phyloP scores from a whole-genome alignment of 2,329 filamentous ascomycete species.

The Clonostachys rhizophaga region DNA sequence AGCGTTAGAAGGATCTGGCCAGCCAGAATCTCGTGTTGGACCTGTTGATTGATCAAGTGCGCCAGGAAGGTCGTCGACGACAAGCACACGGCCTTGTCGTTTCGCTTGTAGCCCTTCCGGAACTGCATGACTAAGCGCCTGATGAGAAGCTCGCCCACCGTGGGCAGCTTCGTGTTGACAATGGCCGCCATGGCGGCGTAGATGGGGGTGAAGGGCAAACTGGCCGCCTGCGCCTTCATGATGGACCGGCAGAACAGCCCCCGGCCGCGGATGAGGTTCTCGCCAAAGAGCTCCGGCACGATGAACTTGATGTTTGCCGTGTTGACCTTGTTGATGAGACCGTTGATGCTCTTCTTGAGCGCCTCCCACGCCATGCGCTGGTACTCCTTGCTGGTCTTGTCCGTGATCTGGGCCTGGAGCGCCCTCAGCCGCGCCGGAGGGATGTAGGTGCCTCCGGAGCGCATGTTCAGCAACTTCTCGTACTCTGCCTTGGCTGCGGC shows the following conservation, averaged over 20 bases:
- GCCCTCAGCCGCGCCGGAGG: conserved; percentile 86
- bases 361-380: conserved; percentile 99
- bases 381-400: conserved; percentile 94
- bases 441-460: conserved; percentile 94
- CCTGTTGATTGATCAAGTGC: conserved; percentile 93
- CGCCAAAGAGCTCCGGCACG: conserved; percentile 89
- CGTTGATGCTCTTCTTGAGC: conserved; percentile 97
- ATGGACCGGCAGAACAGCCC: conserved; percentile 93
- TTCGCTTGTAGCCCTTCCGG: conserved; percentile 90
- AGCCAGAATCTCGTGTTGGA: conserved; percentile 88
- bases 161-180: conserved; percentile 94
- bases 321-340: conserved; percentile 98
- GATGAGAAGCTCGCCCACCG: conserved; percentile 87
- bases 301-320: conserved; percentile 97
- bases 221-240: conserved; percentile 97
- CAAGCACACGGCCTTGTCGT: conserved; percentile 94
- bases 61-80: conserved; percentile 93
- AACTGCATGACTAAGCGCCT: conserved; percentile 87
- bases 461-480: conserved; percentile 85
- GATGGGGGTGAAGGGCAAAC: conserved; percentile 92
- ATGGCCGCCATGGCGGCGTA: conserved; percentile 95
- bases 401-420: conserved; percentile 93
- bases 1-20: conserved; percentile 91
- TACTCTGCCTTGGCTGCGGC: conserved; percentile 88
- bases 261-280: conserved; percentile 87